Evolutionary conservation across 805 yeast genomes (phyloP), one percentile per base, ranked within the genome.

Genomic region (Zygoascus biomembranicola): DNA sequence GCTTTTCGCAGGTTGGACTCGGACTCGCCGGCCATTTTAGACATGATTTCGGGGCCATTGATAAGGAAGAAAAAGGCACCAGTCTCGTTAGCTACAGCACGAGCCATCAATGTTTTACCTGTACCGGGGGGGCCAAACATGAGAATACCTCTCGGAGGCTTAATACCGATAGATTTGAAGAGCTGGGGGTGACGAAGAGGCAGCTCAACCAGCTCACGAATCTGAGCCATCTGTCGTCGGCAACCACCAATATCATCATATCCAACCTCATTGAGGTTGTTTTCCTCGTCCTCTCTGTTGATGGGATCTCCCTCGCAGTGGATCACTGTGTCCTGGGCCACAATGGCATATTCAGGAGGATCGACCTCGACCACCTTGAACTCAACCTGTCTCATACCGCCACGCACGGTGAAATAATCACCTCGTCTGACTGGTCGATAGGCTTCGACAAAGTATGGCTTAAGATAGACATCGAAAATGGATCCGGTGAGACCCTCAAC

Each of bases 271-370:
- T 87, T 90, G 72, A 94, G 79, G 71, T 87, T 92, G 72, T 89
- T 90, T 75, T 94, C 99, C 73, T 92, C 98, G 66, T 90, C 98
- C 74, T 90, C 98, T 70, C 98, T 84, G 74, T 87, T 88, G 73
- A 94, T 92, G 67, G 99, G 97, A 65, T 94, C 99, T 68, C 99
- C 99, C 72, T 94, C 99, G 67, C 96, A 90, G 74, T 94, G 99
- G 66, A 94, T 94, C 61, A 94, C 82, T 39, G 99, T 94, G 68
- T 94, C 99, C 74, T 94, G 99, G 18, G 99, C 96, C 47, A 94
- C 99, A 66, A 94, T 95, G 56, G 97, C 99, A 65, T 84, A 87
- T 63, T 94, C 98, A 65, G 88, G 90, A 8, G 99, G 99, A 68
- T 94, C 99, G 55, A 94, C 96, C 59, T 94, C 99, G 47, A 92